Evolutionary conservation across 768 basidiomycete species (phyloP).

Genomic region (Solioccasus polychromus): DNA sequence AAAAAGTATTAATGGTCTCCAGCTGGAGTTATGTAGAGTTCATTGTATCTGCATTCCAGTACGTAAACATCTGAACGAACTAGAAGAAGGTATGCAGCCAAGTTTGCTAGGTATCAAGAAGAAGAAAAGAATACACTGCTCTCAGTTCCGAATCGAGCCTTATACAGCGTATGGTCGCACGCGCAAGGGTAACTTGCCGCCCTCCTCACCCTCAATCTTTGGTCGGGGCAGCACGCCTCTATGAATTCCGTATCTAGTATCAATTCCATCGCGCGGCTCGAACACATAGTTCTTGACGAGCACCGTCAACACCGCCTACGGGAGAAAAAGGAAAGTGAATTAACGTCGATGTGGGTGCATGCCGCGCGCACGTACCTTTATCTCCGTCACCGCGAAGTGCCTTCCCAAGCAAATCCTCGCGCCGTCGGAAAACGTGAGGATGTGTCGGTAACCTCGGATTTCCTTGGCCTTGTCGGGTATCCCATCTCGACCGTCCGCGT

Average conservation of each 20-base stretch:
- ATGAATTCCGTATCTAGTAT: conserved; percentile 9
- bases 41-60: no score
- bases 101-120: no score
- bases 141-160: no score
- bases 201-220: conserved; percentile 16
- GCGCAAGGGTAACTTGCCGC: conserved; percentile 22
- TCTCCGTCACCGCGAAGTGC: conserved; percentile 40
- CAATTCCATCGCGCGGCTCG: conserved; percentile 36
- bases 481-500: conserved; percentile 12
- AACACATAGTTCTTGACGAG: conserved; percentile 40
- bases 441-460: conserved; percentile 46
- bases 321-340: background rate
- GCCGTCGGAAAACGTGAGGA: conserved; percentile 50
- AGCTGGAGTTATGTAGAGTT: no score
- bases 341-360: background rate
- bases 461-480: conserved; percentile 31
- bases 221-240: conserved; percentile 8
- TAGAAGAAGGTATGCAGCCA: no score
- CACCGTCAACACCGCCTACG: conserved; percentile 41
- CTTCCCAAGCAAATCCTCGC: conserved; percentile 49
- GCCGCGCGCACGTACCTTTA: conserved; percentile 23
- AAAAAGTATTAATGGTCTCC: no score
- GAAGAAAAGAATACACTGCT: no score
- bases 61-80: no score
- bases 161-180: conserved; percentile 9